Percentiles rank a stretch among this genome's conserved stretches.
Evolutionary conservation across 2,329 filamentous ascomycete species (phyloP).

Genomic region (Trichophyton equinum): DNA sequence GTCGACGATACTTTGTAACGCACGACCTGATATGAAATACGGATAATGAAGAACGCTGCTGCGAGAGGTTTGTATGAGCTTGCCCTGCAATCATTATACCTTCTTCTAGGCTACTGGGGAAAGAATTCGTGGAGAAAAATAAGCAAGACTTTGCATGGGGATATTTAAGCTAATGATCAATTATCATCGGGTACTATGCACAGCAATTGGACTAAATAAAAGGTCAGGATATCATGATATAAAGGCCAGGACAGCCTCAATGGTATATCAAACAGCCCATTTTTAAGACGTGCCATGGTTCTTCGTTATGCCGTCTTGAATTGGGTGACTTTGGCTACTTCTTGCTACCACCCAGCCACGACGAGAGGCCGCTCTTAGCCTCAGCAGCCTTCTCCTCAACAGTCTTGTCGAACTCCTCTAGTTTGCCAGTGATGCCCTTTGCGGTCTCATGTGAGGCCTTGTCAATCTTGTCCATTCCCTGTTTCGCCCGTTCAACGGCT

Average conservation of each 20-base stretch:
- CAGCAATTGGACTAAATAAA: no score
- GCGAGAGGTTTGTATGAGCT: no score
- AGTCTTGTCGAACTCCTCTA: conserved; percentile 71
- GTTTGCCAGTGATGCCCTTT: conserved; percentile 37
- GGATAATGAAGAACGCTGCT: no score
- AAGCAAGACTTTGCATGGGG: no score
- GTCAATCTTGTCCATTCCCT: conserved; percentile 44
- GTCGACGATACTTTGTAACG: no score
- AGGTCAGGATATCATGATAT: no score
- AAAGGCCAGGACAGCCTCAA: neutral
- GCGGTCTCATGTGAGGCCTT: conserved; percentile 53
- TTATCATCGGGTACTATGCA: no score
- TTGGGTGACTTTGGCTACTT: neutral
- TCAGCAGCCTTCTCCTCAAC: conserved; percentile 67
- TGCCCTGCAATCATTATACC: no score
- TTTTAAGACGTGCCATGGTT: neutral
- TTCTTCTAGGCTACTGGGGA: no score
- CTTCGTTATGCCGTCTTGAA: neutral
- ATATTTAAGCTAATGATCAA: no score
- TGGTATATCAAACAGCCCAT: neutral
- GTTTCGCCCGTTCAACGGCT: conserved; percentile 48
- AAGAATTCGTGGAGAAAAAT: no score
- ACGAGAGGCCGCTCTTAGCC: conserved; percentile 69
- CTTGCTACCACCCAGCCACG: conserved; percentile 60
- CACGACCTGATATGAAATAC: no score